A percentile compares a stretch with the other conserved stretches of the same genome.
Evolutionary conservation across 2,329 filamentous ascomycete genomes (phyloP).

Genomic region (Blastomyces gilchristii): DNA sequence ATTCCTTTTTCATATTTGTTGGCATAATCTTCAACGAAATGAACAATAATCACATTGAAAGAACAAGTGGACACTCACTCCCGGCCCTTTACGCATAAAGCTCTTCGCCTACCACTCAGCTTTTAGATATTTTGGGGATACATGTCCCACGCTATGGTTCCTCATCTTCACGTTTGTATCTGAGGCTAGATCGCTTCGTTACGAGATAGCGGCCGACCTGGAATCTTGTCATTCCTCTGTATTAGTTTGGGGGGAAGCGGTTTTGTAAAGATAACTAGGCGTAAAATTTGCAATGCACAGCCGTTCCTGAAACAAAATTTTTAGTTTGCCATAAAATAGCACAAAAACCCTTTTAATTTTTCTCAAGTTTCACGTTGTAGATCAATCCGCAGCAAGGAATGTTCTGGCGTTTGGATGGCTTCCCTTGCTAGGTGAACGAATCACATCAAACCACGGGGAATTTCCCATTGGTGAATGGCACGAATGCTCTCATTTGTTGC

Average conservation of each 20-base stretch:
- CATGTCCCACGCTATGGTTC: background rate
- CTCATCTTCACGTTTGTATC: background rate
- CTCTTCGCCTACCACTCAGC: background rate
- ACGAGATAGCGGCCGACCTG: background rate
- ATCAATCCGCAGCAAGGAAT: background rate
- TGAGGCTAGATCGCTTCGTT: background rate
- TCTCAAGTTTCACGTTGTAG: conserved; percentile 3
- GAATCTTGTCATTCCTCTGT: background rate
- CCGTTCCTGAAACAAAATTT: background rate
- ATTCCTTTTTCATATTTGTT: background rate
- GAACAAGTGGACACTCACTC: background rate
- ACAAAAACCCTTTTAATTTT: background rate
- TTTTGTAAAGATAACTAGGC: background rate
- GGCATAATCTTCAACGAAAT: background rate
- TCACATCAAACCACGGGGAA: background rate
- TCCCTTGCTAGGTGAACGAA: background rate
- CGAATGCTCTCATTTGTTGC: background rate
- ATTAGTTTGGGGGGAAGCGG: background rate
- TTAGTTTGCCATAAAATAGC: background rate
- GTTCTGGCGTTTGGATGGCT: background rate
- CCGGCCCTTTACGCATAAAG: background rate
- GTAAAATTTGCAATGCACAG: background rate
- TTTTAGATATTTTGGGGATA: background rate
- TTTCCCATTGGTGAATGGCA: background rate
- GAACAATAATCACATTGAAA: background rate